Evolutionary conservation across 768 basidiomycete genomes (phyloP).

Genomic region (Baorangia bicolor): DNA sequence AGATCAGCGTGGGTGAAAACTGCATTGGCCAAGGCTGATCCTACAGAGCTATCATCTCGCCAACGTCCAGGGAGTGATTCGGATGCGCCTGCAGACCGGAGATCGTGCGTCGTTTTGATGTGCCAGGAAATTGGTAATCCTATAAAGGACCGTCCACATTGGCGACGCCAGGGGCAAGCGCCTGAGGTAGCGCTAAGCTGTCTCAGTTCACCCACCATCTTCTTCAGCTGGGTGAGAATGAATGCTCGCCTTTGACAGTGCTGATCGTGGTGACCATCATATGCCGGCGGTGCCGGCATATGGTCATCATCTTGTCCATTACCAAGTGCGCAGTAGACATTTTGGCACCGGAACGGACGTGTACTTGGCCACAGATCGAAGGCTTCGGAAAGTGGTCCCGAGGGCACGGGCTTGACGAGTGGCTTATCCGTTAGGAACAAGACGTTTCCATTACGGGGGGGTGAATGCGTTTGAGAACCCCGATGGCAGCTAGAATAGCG

Average conservation of each 20-base stretch:
- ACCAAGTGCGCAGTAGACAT: background rate
- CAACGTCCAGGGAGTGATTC: background rate
- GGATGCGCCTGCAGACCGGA: background rate
- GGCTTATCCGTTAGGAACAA: background rate
- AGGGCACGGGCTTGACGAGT: background rate
- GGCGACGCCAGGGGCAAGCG: background rate
- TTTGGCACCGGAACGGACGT: background rate
- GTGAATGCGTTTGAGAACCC: too few species aligned
- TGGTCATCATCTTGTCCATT: conserved; percentile 2
- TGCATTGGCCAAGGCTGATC: background rate
- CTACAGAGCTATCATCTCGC: background rate
- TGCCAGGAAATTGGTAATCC: background rate
- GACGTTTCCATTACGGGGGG: too few species aligned
- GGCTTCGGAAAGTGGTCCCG: background rate
- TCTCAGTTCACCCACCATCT: background rate
- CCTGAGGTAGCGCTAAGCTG: background rate
- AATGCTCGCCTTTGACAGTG: too few species aligned
- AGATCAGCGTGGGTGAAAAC: background rate
- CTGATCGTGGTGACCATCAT: background rate
- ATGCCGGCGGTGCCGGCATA: background rate
- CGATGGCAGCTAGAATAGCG: too few species aligned
- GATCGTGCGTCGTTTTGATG: background rate
- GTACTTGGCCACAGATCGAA: background rate
- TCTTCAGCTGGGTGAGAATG: background rate
- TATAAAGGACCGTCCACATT: background rate